Percentiles rank a stretch among this genome's conserved stretches.
Evolutionary conservation across 2,329 filamentous ascomycete species (phyloP).

Genomic region (Pseudocercospora vitis): DNA sequence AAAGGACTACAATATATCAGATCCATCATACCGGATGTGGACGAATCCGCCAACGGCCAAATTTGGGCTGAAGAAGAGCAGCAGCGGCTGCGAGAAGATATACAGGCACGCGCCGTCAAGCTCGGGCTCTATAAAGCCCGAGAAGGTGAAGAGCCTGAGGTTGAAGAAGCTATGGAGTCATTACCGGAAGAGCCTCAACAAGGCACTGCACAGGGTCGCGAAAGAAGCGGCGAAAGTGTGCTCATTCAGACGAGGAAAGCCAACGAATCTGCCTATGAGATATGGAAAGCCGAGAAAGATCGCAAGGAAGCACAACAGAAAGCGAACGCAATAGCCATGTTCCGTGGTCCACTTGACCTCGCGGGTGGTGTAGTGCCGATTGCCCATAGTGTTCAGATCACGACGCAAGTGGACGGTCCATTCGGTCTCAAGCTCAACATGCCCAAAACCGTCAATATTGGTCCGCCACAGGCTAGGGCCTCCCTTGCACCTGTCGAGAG

Average conservation of each 20-base stretch:
- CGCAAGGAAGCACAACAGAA: conserved; percentile 24
- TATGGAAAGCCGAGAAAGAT: conserved; percentile 29
- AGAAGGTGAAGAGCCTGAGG: conserved; percentile 22
- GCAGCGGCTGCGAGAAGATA: conserved; percentile 31
- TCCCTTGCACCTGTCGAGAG: conserved; percentile 35
- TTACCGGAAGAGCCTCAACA: conserved; percentile 27
- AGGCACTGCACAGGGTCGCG: conserved; percentile 30
- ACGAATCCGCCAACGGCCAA: conserved; percentile 38
- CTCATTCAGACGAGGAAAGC: conserved; percentile 30
- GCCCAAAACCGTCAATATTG: conserved; percentile 24
- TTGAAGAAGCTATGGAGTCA: conserved; percentile 7
- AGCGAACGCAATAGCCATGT: conserved; percentile 24
- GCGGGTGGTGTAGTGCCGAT: conserved; percentile 34
- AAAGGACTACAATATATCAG: conserved; percentile 39
- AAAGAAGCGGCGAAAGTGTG: conserved; percentile 32
- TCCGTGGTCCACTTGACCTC: conserved; percentile 36
- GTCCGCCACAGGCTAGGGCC: conserved; percentile 25
- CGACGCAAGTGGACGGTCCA: conserved; percentile 13
- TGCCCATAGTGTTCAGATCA: conserved; percentile 9
- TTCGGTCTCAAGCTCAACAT: conserved; percentile 16
- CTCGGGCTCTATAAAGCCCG: conserved; percentile 38
- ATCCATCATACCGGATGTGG: conserved; percentile 34
- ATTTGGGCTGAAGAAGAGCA: conserved; percentile 40
- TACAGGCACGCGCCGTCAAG: conserved; percentile 35
- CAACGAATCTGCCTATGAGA: conserved; percentile 34